A percentile compares a stretch with the other conserved stretches of the same genome.
Conservation (phyloP, 495 filamentous ascomycete genomes). For the Penicillium arizonense region DNA sequence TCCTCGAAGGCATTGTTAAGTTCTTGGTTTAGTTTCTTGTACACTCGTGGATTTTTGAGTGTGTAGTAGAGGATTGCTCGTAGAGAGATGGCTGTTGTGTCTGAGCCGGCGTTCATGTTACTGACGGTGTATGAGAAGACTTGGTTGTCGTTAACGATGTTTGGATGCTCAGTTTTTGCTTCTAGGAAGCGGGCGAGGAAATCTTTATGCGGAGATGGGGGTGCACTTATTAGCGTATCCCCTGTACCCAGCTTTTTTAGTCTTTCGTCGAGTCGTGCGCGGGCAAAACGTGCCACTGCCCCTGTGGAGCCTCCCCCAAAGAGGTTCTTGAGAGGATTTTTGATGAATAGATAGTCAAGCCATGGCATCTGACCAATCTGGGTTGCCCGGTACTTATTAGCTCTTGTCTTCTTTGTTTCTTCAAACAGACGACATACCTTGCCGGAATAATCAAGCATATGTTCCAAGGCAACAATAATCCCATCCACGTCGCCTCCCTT, state of each 20-base stretch:
- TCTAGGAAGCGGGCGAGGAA: constrained; percentile 29
- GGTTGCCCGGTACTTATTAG: not conserved
- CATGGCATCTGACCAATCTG: constrained; percentile 50
- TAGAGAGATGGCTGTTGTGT: constrained; percentile 51
- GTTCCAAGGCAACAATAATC: constrained; percentile 23
- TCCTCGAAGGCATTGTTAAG: constrained; percentile 40
- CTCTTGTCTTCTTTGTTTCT: not conserved
- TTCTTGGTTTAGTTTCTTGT: constrained; percentile 24
- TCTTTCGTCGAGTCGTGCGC: constrained; percentile 51
- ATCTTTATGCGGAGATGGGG: constrained; percentile 13
- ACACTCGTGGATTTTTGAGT: constrained; percentile 33
- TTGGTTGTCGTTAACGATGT: constrained; percentile 32
- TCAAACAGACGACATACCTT: constrained; percentile 1
- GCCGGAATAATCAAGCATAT: constrained; percentile 18
- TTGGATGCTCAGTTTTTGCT: constrained; percentile 31
- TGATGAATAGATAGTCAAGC: constrained; percentile 48
- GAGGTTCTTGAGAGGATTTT: constrained; percentile 46
- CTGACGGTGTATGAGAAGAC: constrained; percentile 33
- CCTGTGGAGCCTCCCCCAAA: constrained; percentile 29
- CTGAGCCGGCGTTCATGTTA: constrained; percentile 51
- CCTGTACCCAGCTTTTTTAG: not conserved
- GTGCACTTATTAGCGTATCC: not conserved
- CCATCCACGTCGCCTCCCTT: constrained; percentile 34
- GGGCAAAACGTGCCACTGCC: constrained; percentile 34
- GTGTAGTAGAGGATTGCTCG: constrained; percentile 51